Evolutionary conservation across 257 asterid species (phyloP).

Genomic region (Fraxinus americana): DNA sequence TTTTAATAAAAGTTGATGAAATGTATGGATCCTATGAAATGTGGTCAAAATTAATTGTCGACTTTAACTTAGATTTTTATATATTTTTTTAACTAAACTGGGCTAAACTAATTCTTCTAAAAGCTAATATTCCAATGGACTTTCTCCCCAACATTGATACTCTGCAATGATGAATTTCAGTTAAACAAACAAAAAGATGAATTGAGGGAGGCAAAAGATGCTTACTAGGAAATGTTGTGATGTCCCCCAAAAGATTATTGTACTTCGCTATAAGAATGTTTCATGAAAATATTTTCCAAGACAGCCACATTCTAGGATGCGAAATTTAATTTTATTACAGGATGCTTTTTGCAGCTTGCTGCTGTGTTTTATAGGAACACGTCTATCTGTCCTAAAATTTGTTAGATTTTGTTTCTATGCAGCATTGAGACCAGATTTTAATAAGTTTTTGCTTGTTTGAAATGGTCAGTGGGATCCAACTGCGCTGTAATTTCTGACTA

Average conservation of each 20-base stretch:
- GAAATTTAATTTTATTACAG: background rate
- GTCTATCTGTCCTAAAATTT: background rate
- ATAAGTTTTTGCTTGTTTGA: too few species aligned
- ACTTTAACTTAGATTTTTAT: too few species aligned
- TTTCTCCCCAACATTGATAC: constrained; percentile 24
- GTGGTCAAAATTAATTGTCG: too few species aligned
- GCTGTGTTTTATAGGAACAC: constrained; percentile 32
- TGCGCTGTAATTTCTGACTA: too few species aligned
- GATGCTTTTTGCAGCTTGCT: constrained; percentile 22
- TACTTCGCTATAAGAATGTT: background rate
- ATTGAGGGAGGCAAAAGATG: constrained; percentile 27
- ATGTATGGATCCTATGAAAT: too few species aligned
- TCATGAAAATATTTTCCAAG: background rate
- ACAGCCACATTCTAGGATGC: background rate
- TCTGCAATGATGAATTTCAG: constrained; percentile 36
- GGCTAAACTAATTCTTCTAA: too few species aligned
- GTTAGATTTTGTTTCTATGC: background rate
- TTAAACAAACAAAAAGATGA: constrained; percentile 30
- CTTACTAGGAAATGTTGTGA: constrained; percentile 25
- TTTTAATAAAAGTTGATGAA: too few species aligned
- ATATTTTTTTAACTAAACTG: too few species aligned
- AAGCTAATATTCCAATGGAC: too few species aligned
- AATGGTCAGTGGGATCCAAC: too few species aligned
- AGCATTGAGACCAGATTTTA: too few species aligned
- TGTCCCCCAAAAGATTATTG: constrained; percentile 19